Conservation (phyloP, 176 grass and related monocot genomes). For the Rhynchospora pubera region DNA sequence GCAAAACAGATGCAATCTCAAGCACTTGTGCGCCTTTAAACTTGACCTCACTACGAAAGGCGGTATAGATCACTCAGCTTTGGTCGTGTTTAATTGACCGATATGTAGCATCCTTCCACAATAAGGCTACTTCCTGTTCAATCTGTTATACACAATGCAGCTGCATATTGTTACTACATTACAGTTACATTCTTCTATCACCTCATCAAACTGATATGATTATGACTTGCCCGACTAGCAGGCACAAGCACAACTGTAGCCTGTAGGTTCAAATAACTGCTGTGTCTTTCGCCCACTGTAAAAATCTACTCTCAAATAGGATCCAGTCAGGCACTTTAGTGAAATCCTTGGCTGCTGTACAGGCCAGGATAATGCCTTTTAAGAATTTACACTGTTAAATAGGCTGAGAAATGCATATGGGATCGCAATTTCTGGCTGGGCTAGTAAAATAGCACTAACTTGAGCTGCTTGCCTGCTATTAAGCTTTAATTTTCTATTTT, state of each 20-base stretch:
- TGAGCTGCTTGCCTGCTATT: too few relatives aligned
- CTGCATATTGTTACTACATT: conserved; percentile 31
- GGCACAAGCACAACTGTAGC: too few relatives aligned
- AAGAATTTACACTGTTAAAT: too few relatives aligned
- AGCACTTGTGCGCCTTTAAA: not conserved
- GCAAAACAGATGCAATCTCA: not conserved
- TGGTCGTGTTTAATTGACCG: not conserved
- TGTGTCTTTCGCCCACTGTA: not conserved
- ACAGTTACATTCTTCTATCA: conserved; percentile 27
- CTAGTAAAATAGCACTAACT: too few relatives aligned
- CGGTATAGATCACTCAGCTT: not conserved
- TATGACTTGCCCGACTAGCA: conserved; percentile 22
- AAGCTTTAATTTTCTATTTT: too few relatives aligned
- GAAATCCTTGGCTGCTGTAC: too few relatives aligned
- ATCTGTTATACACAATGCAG: conserved; percentile 3
- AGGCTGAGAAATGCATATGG: too few relatives aligned
- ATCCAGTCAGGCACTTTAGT: too few relatives aligned
- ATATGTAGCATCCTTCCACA: not conserved
- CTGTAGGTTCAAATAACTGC: not conserved
- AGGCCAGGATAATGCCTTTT: too few relatives aligned
- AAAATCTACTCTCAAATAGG: not conserved
- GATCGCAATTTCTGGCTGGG: too few relatives aligned
- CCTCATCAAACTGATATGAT: conserved; percentile 18
- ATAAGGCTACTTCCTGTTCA: not conserved
- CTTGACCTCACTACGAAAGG: not conserved